Conservation (phyloP, 169 alveolate species). For the Plasmodium gaboni region DNA sequence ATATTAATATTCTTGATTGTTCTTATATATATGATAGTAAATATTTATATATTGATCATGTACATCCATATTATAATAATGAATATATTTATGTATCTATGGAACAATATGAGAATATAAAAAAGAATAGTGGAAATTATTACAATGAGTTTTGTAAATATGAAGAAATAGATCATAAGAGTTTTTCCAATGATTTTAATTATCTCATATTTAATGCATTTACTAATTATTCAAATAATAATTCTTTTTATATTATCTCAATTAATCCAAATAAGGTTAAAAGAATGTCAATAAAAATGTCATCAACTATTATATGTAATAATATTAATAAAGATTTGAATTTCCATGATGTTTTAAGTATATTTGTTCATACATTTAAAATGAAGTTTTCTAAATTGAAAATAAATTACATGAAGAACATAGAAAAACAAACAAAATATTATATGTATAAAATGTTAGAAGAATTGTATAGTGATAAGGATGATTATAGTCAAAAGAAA, state of each 20-base stretch:
- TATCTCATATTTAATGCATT: constrained; percentile 22
- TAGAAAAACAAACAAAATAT: constrained; percentile 1
- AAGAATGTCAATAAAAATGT: constrained; percentile 44
- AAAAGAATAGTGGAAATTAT: constrained; percentile 7
- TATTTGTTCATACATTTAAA: constrained; percentile 33
- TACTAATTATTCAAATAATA: constrained; percentile 41
- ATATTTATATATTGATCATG: constrained; percentile 31
- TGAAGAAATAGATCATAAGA: constrained; percentile 22
- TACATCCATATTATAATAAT: constrained; percentile 64
- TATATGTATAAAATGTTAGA: constrained; percentile 18
- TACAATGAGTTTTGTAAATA: constrained; percentile 6
- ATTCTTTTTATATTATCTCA: constrained; percentile 53
- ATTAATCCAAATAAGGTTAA: constrained; percentile 36
- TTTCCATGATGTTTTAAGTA: constrained; percentile 40
- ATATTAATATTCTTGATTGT: constrained; percentile 46
- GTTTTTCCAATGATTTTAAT: constrained; percentile 30
- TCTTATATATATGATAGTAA: constrained; percentile 68
- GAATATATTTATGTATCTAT: constrained; percentile 42
- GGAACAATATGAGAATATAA: constrained; percentile 51
- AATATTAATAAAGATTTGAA: constrained; percentile 8
- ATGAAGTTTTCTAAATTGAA: constrained; percentile 34
- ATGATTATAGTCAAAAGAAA: too few species aligned
- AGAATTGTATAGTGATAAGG: constrained; percentile 3
- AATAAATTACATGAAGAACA: constrained; percentile 9
- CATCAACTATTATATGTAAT: constrained; percentile 32